phyloP scores from a whole-genome alignment of 1,284 basidiomycete genomes.

The Fomitopsis betulina region DNA sequence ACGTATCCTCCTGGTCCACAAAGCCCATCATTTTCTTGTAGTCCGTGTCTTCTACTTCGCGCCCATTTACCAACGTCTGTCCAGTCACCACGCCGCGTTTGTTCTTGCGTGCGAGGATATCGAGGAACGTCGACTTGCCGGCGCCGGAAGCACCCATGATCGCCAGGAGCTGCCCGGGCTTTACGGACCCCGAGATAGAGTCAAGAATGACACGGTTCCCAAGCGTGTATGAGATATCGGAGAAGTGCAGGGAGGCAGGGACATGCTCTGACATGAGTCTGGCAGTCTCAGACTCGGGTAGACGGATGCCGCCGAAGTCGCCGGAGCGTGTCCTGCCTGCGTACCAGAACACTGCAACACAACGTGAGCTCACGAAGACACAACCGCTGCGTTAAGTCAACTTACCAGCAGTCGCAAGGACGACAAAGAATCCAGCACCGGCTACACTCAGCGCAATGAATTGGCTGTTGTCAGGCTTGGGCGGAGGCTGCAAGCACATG shows the following conservation, averaged over 20 bases:
- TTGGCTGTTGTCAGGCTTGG: slow-evolving; percentile 73
- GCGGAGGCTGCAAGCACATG: slow-evolving; percentile 51
- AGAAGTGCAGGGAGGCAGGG: slow-evolving; percentile 89
- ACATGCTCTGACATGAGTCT: slow-evolving; percentile 92
- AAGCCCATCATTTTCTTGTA: slow-evolving; percentile 89
- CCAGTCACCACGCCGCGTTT: slow-evolving; percentile 82
- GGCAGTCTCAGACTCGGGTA: slow-evolving; percentile 78
- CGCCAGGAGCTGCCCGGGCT: slow-evolving; percentile 87
- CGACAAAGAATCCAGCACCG: slow-evolving; percentile 67
- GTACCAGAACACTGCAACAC: slow-evolving; percentile 76
- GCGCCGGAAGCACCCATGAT: slow-evolving; percentile 97
- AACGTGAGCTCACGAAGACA: not conserved
- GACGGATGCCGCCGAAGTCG: slow-evolving; percentile 73
- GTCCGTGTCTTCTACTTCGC: slow-evolving; percentile 67
- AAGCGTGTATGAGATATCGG: slow-evolving; percentile 78
- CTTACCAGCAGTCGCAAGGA: slow-evolving; percentile 50
- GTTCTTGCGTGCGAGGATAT: slow-evolving; percentile 87
- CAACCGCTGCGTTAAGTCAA: not conserved
- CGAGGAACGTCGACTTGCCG: slow-evolving; percentile 94
- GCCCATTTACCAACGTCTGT: slow-evolving; percentile 82
- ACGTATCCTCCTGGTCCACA: slow-evolving; percentile 97
- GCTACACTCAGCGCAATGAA: slow-evolving; percentile 86
- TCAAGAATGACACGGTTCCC: slow-evolving; percentile 70
- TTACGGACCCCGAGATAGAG: slow-evolving; percentile 76
- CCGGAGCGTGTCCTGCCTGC: slow-evolving; percentile 68